phyloP scores from a whole-genome alignment of 2,329 filamentous ascomycete genomes.

The Curvularia verruculosa region DNA sequence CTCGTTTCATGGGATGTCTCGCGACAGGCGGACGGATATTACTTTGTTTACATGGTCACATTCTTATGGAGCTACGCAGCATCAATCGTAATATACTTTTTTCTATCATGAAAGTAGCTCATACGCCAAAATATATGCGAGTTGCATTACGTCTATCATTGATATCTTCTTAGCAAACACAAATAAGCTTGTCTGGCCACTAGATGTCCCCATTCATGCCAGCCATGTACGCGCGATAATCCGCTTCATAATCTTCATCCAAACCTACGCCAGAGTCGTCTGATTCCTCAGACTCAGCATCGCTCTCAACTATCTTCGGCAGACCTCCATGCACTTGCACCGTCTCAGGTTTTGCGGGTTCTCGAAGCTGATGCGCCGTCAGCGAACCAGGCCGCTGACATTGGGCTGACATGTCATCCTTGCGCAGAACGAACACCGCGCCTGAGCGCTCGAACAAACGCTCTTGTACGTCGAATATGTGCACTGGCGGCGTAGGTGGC shows the following conservation, averaged over 20 bases:
- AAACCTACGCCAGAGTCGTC: background rate
- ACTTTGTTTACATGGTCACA: too few relatives aligned
- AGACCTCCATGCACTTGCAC: background rate
- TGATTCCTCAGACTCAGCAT: background rate
- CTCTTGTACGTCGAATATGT: background rate
- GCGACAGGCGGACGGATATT: too few relatives aligned
- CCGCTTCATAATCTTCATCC: background rate
- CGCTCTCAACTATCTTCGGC: background rate
- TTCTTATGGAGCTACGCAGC: too few relatives aligned
- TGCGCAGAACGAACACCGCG: background rate
- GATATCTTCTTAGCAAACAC: background rate
- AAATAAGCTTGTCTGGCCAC: background rate
- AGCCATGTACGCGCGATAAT: background rate
- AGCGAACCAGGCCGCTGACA: background rate
- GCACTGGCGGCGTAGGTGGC: background rate
- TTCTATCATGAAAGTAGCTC: too few relatives aligned
- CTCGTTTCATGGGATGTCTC: too few relatives aligned
- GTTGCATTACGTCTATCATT: background rate
- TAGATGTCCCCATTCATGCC: background rate
- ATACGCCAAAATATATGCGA: background rate
- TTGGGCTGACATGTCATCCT: background rate
- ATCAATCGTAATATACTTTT: too few relatives aligned
- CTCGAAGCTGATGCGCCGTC: background rate
- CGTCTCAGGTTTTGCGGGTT: background rate
- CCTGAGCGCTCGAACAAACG: background rate